Conservation (phyloP, 164 flowering plant genomes). For the Nymphaea colorata region DNA sequence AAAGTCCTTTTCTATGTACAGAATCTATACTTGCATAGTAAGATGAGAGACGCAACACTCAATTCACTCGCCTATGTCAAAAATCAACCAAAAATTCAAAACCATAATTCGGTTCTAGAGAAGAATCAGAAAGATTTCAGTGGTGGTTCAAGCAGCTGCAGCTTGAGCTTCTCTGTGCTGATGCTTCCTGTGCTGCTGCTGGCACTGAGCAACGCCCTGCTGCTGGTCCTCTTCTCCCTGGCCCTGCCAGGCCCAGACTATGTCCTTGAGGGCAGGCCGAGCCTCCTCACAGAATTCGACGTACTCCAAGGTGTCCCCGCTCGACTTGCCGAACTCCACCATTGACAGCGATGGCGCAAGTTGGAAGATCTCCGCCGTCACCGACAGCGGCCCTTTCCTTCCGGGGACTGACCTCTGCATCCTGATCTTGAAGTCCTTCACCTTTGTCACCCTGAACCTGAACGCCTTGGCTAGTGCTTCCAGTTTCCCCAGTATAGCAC, state of each 20-base stretch:
- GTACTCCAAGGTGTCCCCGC: conserved; percentile 70
- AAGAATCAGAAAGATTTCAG: neutral
- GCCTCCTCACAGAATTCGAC: conserved; percentile 51
- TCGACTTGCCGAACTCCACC: conserved; percentile 51
- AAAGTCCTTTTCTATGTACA: neutral
- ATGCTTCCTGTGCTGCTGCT: neutral
- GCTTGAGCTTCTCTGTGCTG: conserved; percentile 44
- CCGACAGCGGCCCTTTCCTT: conserved; percentile 46
- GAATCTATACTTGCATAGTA: neutral
- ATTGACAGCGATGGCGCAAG: conserved; percentile 63
- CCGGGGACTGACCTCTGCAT: conserved; percentile 49
- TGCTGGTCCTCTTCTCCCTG: conserved; percentile 9
- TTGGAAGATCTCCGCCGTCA: conserved; percentile 75
- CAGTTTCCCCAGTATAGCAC: conserved; percentile 40
- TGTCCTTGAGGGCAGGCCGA: conserved; percentile 67
- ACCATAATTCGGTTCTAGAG: neutral
- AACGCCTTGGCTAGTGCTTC: conserved; percentile 42
- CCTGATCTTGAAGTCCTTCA: conserved; percentile 40
- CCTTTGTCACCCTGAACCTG: conserved; percentile 25
- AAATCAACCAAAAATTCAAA: neutral
- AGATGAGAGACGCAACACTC: neutral
- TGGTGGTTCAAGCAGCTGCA: conserved; percentile 1
- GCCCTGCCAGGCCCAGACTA: conserved; percentile 82
- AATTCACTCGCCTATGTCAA: neutral
- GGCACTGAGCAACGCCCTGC: neutral